These are phyloP conservation scores for Penicillium paneum DNA, from an alignment of 2,329 filamentous ascomycete genomes.

Conservation along the genomic window DNA sequence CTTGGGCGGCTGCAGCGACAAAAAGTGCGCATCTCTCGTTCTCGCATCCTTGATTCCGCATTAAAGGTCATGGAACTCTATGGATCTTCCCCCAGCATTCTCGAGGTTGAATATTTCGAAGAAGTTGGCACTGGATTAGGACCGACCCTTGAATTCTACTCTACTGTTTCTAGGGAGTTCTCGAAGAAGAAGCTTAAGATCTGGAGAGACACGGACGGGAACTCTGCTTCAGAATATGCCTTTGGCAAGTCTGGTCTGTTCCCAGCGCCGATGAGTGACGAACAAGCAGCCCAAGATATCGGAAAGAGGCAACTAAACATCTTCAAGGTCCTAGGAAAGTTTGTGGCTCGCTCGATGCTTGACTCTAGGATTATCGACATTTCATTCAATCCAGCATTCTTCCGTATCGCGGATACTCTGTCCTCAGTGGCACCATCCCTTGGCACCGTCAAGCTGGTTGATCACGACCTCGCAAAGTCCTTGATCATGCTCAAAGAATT, in stretches of 20 bases:
- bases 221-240: slow-evolving; percentile 74
- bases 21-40: slow-evolving; percentile 93
- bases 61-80: slow-evolving; percentile 99
- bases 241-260: slow-evolving; percentile 83
- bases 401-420: slow-evolving; percentile 77
- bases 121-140: slow-evolving; percentile 95
- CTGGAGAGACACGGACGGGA: slow-evolving; percentile 85
- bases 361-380: slow-evolving; percentile 97
- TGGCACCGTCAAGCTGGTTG: slow-evolving; percentile 83
- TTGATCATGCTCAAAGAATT: slow-evolving; percentile 85
- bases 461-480: slow-evolving; percentile 79
- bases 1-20: slow-evolving; percentile 88
- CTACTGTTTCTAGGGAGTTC: slow-evolving; percentile 93
- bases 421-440: slow-evolving; percentile 73
- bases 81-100: slow-evolving; percentile 88
- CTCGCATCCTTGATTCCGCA: slow-evolving; percentile 93
- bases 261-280: slow-evolving; percentile 81
- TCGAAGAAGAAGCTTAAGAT: slow-evolving; percentile 95
- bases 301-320: slow-evolving; percentile 85
- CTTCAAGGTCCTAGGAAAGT: slow-evolving; percentile 93
- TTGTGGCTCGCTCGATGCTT: slow-evolving; percentile 96
- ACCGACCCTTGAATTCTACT: slow-evolving; percentile 96
- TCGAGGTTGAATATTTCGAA: slow-evolving; percentile 98
- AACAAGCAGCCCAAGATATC: slow-evolving; percentile 68
- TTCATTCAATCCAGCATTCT: slow-evolving; percentile 96